Conservation (phyloP, 2,329 filamentous ascomycete species). For the Diplodia corticola region DNA sequence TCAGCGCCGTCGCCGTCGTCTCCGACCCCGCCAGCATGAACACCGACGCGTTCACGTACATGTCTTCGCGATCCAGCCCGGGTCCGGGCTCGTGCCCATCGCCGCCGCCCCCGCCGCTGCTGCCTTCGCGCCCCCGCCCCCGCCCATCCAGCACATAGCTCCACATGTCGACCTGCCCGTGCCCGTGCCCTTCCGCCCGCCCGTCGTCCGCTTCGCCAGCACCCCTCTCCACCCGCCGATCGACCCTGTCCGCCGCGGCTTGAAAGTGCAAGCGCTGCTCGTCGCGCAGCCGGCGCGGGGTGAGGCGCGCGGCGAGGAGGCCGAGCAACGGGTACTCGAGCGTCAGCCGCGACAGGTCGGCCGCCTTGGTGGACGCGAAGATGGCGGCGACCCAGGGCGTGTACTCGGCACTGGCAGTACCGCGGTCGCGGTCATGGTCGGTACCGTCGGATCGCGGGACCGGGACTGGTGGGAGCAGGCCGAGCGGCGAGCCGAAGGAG, state of each 20-base stretch:
- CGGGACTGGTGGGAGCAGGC: too few species aligned
- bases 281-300: not conserved
- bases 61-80: not conserved
- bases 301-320: not conserved
- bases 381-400: not conserved
- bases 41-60: not conserved
- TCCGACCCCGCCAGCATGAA: conserved; percentile 10
- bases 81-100: too few species aligned
- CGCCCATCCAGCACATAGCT: not conserved
- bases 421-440: conserved; percentile 14
- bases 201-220: too few species aligned
- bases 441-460: too few species aligned
- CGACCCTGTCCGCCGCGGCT: not conserved
- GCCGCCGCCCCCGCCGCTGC: too few species aligned
- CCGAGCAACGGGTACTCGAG: not conserved
- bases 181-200: too few species aligned
- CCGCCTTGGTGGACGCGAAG: not conserved
- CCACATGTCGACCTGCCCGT: not conserved
- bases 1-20: not conserved
- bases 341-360: not conserved
- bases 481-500: conserved; percentile 33
- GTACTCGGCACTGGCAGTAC: not conserved
- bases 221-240: not conserved
- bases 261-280: not conserved
- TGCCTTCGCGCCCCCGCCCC: too few species aligned